These are phyloP conservation scores for Citrus sinensis DNA, from an alignment of 345 rosid genomes.

Conservation along the genomic window DVS_A1.0 CM039166.1:12063001-12063500, in stretches of 20 bases:
- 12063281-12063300: conserved; percentile 49
- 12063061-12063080: neutral
- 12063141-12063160: neutral
- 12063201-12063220: conserved; percentile 63
- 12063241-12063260: conserved; percentile 27
- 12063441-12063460: neutral
- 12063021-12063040: neutral
- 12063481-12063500: neutral
- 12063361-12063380: neutral
- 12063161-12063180: neutral
- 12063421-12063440: neutral
- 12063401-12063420: neutral
- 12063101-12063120: neutral
- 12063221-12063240: conserved; percentile 77
- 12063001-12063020: neutral
- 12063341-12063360: neutral
- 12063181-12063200: conserved; percentile 44
- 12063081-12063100: neutral
- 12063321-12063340: neutral
- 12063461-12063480: neutral
- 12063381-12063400: neutral
- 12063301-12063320: conserved; percentile 39
- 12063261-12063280: conserved; percentile 41
- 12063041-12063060: neutral
- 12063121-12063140: neutral